Percentiles rank a stretch among this genome's conserved stretches.
Evolutionary conservation across 495 filamentous ascomycete genomes (phyloP).

Genomic region (Neurospora sp.): DNA sequence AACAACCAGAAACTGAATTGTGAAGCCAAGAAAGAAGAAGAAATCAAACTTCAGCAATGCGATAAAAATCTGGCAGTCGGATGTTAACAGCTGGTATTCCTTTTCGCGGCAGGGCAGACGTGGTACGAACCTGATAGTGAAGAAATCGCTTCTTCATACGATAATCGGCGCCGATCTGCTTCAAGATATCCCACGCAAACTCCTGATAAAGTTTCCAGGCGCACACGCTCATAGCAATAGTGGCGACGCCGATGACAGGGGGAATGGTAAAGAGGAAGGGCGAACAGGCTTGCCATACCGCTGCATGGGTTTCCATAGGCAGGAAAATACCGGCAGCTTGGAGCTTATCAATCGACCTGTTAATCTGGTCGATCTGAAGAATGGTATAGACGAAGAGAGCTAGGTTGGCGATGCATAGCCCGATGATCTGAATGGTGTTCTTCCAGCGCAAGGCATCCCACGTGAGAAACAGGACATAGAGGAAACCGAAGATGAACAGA

Average conservation of each 20-base stretch:
- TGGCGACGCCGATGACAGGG: constrained; percentile 67
- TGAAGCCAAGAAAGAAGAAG: constrained; percentile 99
- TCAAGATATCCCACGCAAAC: constrained; percentile 98
- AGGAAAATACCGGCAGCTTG: constrained; percentile 17
- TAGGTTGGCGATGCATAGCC: constrained; percentile 82
- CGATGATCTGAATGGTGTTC: constrained; percentile 98
- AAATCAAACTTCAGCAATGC: constrained; percentile 97
- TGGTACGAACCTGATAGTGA: constrained; percentile 72
- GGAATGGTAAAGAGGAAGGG: constrained; percentile 82
- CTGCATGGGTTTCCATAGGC: constrained; percentile 23
- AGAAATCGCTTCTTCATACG: constrained; percentile 94
- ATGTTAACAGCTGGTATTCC: constrained; percentile 18
- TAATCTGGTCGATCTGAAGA: constrained; percentile 83
- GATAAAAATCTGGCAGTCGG: constrained; percentile 74
- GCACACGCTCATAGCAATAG: constrained; percentile 59
- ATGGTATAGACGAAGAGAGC: constrained; percentile 85
- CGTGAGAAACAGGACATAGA: constrained; percentile 80
- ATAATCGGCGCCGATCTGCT: constrained; percentile 96
- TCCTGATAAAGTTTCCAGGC: constrained; percentile 96
- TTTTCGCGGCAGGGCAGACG: not conserved
- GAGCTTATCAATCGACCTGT: constrained; percentile 52
- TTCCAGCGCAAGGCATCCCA: constrained; percentile 90
- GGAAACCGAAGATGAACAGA: constrained; percentile 92
- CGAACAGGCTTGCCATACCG: constrained; percentile 56
- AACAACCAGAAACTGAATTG: constrained; percentile 92